Evolutionary conservation across 768 basidiomycete species (phyloP), one percentile per base, ranked within the genome.

Genomic region (Holtermannia corniformis): DNA sequence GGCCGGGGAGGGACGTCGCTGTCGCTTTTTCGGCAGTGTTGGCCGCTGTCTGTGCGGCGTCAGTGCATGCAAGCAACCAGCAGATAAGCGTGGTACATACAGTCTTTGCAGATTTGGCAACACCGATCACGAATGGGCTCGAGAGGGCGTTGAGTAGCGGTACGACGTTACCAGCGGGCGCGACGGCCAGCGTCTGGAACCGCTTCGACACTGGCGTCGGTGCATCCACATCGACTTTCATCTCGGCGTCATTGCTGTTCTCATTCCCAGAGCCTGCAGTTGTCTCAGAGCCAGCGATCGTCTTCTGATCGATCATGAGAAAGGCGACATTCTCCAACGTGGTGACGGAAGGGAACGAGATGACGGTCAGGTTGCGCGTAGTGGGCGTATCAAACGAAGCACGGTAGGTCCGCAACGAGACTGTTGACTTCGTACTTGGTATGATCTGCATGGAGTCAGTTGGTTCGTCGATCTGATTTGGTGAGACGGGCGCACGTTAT

Each of bases 71-170:
- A 5, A 11, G 12, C 14, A 27, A 28, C 14, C 26, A 28, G 26
- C 20, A 20, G 13, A 27, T n/a, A 16, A 50, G 41, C 47, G 16
- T 42, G 52, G 26, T 16, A 61, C 64, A 52, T 45, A 65, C 64
- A 11, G 62, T 56, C 47, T 61, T 50, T n/a, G 67, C 64, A 5
- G 58, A 48, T 51, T 68, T 68, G 2, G 59, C 60, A 22, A 65
- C 43, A 44, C 67, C 67, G 53, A 68, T 54, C 2, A 65, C 67
- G 47, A 68, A 63, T 13, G 62, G 58, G 44, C 55, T 65, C 27
- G 63, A 47, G 16, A 68, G 51, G 25, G 58, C 58, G n/a, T 63
- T 58, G 5, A 68, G 41, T 16, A 68, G 41, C 5, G 64, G 62
- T 12, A 60, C 16, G 7, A 64, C 56, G 5, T 52, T 47, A 0